phyloP scores from a whole-genome alignment of 495 filamentous ascomycete species.

The Hypoxylon crocopeplum region DNA sequence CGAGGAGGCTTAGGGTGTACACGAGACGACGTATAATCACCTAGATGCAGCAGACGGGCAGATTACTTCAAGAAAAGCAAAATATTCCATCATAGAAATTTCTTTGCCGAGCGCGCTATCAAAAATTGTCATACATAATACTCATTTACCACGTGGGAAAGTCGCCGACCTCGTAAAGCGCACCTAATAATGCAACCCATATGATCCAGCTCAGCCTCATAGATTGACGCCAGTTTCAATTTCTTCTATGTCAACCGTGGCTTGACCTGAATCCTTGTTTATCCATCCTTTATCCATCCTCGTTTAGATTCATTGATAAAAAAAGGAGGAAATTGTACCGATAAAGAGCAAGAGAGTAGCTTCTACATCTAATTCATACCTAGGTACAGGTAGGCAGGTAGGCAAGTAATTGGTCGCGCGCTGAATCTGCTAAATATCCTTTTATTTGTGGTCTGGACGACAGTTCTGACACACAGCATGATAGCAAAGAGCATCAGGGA shows the following conservation, averaged over 20 bases:
- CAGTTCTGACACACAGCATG: conserved; percentile 38
- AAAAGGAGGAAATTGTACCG: too few relatives aligned
- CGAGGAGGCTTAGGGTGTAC: conserved; percentile 20
- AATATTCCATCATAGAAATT: conserved; percentile 11
- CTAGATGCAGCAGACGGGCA: conserved; percentile 19
- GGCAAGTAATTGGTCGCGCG: too few relatives aligned
- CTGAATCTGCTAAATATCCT: too few relatives aligned
- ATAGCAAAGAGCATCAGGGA: conserved; percentile 54
- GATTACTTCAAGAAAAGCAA: conserved; percentile 33
- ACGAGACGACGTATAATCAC: conserved; percentile 28
- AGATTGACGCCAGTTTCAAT: conserved; percentile 21
- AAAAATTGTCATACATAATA: conserved; percentile 30
- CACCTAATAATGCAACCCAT: conserved; percentile 36
- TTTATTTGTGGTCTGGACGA: conserved; percentile 11
- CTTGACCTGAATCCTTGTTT: neutral
- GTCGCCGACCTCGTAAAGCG: conserved; percentile 36
- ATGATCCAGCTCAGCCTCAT: conserved; percentile 23
- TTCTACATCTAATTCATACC: too few relatives aligned
- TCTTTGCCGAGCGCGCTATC: conserved; percentile 7
- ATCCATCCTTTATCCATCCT: too few relatives aligned
- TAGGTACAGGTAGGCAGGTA: too few relatives aligned
- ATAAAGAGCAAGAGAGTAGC: too few relatives aligned
- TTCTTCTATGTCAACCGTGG: neutral
- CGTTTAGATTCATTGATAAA: too few relatives aligned
- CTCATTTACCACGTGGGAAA: conserved; percentile 29